Evolutionary conservation across 2,329 filamentous ascomycete genomes (phyloP), one percentile per base, ranked within the genome.

Genomic region (Chaetomium olivaceum): DNA sequence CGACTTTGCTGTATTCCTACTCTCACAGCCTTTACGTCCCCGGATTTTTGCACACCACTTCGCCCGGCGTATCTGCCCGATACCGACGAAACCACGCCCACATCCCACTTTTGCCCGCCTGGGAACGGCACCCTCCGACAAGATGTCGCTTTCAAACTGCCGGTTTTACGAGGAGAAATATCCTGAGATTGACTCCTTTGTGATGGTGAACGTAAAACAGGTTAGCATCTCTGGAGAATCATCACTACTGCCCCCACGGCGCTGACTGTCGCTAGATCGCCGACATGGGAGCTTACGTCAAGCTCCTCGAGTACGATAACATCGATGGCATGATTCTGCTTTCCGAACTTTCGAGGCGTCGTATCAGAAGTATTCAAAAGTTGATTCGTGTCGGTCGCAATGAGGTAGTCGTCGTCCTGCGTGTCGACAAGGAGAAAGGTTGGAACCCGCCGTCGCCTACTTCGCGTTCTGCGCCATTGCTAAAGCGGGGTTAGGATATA

Each of bases 161-260:
- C 73, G 77, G 36, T 78, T 78, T 36, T 78, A 78, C 71, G 77
- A 77, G 75, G 85, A 88, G 70, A 88, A 88, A 77, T 96, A 90
- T 77, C 93, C 93, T 66, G 95, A 98, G 86, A 94, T 99, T 78
- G 95, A 99, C 82, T 96, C 92, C 85, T 98, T 97, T 82, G 96
- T 99, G 78, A 99, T 99, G 95, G 95, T 99, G 79, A 99, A 98
- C 81, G 95, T 98, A 75, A 96, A 97, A 87, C 93, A 97, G 89
- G 91, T 93, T 78, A 69, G 85, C 27, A n/a, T 46, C 7, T 19
- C 14, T 7, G n/a, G 36, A 11, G 19, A 16, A 43, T 7, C n/a
- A 23, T 48, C 58, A 54, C n/a, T 23, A 31, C 31, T 2, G n/a
- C n/a, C 14, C 21, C 36, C 33, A 23, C 33, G 9, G 29, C 23